A percentile compares a stretch with the other conserved stretches of the same genome.
phyloP scores from a whole-genome alignment of 352 stramenopile species.

The Blastocystis sp. region DNA sequence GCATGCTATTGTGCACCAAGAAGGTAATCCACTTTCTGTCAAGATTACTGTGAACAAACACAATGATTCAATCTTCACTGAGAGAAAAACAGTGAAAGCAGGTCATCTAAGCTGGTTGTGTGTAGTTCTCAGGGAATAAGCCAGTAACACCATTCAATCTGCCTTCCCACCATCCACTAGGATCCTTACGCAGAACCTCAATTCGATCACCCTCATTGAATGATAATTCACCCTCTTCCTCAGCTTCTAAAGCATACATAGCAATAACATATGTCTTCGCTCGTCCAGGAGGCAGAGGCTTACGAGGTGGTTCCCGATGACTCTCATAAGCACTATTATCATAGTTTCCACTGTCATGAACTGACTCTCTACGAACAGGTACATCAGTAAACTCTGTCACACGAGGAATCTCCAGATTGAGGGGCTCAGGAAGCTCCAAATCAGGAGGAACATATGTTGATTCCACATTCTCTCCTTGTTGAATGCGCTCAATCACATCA shows the following conservation, averaged over 20 bases:
- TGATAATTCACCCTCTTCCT: conserved; percentile 67
- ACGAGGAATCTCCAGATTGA: conserved; percentile 33
- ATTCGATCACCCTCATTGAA: conserved; percentile 68
- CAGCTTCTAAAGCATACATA: conserved; percentile 63
- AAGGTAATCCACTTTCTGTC: no score
- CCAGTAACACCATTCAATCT: conserved; percentile 51
- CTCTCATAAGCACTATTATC: conserved; percentile 37
- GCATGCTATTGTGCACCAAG: background rate
- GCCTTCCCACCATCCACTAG: conserved; percentile 70
- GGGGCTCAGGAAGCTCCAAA: conserved; percentile 12
- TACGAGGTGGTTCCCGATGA: background rate
- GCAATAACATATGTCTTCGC: conserved; percentile 30
- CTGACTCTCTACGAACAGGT: background rate
- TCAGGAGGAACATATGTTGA: conserved; percentile 15
- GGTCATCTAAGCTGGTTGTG: conserved; percentile 45
- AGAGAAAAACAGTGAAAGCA: conserved; percentile 44
- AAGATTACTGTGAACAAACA: conserved; percentile 44
- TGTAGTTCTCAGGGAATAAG: conserved; percentile 67
- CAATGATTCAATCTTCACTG: background rate
- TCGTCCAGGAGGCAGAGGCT: background rate
- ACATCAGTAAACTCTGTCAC: conserved; percentile 14
- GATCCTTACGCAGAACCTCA: conserved; percentile 67
- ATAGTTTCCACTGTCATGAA: background rate
- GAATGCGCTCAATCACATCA: conserved; percentile 47
- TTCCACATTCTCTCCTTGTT: conserved; percentile 47